Conservation (phyloP, 805 yeast species). For the Suhomyces faveliae region DNA sequence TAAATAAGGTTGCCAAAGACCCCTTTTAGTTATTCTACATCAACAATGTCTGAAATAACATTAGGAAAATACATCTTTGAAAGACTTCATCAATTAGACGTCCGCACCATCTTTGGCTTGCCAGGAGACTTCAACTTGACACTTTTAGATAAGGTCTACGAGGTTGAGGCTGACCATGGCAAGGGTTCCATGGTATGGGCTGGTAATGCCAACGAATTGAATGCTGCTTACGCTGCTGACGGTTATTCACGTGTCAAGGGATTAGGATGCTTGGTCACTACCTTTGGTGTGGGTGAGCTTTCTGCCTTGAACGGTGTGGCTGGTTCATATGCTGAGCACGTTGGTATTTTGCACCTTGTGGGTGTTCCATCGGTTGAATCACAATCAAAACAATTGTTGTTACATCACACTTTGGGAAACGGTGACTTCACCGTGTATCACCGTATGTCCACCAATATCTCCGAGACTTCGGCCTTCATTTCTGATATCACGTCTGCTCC, state of each 20-base stretch:
- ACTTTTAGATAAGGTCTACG: slow-evolving; percentile 67
- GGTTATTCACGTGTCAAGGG: slow-evolving; percentile 84
- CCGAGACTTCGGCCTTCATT: slow-evolving; percentile 63
- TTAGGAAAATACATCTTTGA: slow-evolving; percentile 78
- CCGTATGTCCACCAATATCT: slow-evolving; percentile 73
- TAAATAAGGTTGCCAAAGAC: not conserved
- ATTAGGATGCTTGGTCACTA: slow-evolving; percentile 70
- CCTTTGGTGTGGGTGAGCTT: slow-evolving; percentile 90
- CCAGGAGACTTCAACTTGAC: slow-evolving; percentile 83
- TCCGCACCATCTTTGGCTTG: slow-evolving; percentile 71
- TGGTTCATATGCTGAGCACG: slow-evolving; percentile 88
- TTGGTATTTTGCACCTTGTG: slow-evolving; percentile 78
- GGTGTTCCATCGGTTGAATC: slow-evolving; percentile 81
- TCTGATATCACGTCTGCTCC: slow-evolving; percentile 67
- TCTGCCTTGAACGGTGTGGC: slow-evolving; percentile 84
- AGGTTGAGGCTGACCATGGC: slow-evolving; percentile 51
- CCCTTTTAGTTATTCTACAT: not conserved
- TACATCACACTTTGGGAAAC: slow-evolving; percentile 84
- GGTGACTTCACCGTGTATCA: slow-evolving; percentile 79
- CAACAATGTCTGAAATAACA: slow-evolving; percentile 47
- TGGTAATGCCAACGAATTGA: slow-evolving; percentile 86
- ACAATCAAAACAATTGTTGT: slow-evolving; percentile 66
- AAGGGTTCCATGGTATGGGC: slow-evolving; percentile 65
- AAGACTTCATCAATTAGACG: slow-evolving; percentile 70
- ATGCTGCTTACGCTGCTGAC: slow-evolving; percentile 86